These are phyloP conservation scores for Saccharomyces uvarum DNA, from an alignment of 1,139 yeast genomes.

Conservation along the genomic window DNA sequence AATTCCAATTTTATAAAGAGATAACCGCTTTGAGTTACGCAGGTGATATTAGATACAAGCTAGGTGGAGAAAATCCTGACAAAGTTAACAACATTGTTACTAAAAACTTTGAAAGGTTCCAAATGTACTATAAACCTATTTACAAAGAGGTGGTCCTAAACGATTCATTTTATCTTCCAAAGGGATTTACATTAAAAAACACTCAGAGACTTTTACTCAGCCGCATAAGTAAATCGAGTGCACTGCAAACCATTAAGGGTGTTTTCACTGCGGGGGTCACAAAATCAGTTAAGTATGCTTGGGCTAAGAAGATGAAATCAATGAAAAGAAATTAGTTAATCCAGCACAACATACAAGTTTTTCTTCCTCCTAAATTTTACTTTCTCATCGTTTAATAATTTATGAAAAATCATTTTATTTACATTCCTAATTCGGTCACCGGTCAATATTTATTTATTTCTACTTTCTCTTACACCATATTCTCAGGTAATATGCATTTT, in stretches of 20 bases:
- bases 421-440: neutral
- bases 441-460: neutral
- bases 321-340: neutral
- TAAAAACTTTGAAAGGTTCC: slow-evolving; percentile 65
- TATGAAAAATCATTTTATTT: neutral
- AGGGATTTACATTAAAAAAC: slow-evolving; percentile 34
- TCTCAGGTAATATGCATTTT: neutral
- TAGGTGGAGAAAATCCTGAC: slow-evolving; percentile 89
- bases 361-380: neutral
- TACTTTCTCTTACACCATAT: neutral
- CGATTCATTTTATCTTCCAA: slow-evolving; percentile 32
- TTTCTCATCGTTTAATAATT: neutral
- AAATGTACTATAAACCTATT: slow-evolving; percentile 60
- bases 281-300: slow-evolving; percentile 67
- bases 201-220: slow-evolving; percentile 39
- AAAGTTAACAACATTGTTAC: slow-evolving; percentile 78
- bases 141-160: slow-evolving; percentile 40
- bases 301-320: slow-evolving; percentile 51
- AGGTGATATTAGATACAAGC: slow-evolving; percentile 82
- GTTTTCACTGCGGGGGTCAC: slow-evolving; percentile 75
- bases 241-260: slow-evolving; percentile 75
- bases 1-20: slow-evolving; percentile 60
- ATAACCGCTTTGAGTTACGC: slow-evolving; percentile 76
- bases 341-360: neutral
- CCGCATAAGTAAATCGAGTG: slow-evolving; percentile 63